Percentiles rank a stretch among this genome's conserved stretches.
Evolutionary conservation across 495 filamentous ascomycete genomes (phyloP).

Genomic region (Penicillium subrubescens): DNA sequence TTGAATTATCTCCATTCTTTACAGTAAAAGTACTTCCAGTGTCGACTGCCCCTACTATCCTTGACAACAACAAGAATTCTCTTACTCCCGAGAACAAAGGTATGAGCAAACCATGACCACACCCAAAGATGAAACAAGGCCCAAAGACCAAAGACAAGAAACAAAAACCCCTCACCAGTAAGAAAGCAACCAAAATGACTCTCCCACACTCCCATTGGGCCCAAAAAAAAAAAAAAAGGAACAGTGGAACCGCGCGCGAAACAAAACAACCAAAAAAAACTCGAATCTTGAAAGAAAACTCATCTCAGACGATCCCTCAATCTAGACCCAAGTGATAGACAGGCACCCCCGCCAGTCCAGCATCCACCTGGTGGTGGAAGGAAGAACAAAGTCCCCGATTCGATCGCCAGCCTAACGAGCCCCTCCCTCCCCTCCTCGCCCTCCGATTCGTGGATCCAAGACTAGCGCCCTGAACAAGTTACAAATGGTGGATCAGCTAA

Average conservation of each 20-base stretch:
- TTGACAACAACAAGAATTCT: neutral
- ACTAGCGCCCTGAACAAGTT: neutral
- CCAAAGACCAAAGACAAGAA: neutral
- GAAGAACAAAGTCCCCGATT: slow-evolving; percentile 2
- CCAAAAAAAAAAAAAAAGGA: no score
- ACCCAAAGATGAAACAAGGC: neutral
- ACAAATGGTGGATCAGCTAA: neutral
- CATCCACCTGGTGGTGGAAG: no score
- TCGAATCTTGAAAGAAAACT: neutral
- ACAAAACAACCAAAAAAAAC: slow-evolving; percentile 1
- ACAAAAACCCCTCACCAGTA: neutral
- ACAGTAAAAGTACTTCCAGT: neutral
- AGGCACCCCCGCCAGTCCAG: slow-evolving; percentile 9
- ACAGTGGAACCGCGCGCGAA: slow-evolving; percentile 14
- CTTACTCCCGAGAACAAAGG: neutral
- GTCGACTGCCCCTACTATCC: neutral
- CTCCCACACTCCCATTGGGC: neutral
- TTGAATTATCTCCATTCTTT: neutral
- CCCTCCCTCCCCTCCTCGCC: neutral
- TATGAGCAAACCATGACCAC: neutral
- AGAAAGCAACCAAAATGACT: neutral
- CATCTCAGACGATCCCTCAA: neutral
- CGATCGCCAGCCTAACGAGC: neutral
- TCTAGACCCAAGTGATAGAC: slow-evolving; percentile 28
- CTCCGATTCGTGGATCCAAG: slow-evolving; percentile 14